Base-by-base conservation (phyloP, 1,139 yeast genomes). In the Hanseniaspora gamundiae region DNA sequence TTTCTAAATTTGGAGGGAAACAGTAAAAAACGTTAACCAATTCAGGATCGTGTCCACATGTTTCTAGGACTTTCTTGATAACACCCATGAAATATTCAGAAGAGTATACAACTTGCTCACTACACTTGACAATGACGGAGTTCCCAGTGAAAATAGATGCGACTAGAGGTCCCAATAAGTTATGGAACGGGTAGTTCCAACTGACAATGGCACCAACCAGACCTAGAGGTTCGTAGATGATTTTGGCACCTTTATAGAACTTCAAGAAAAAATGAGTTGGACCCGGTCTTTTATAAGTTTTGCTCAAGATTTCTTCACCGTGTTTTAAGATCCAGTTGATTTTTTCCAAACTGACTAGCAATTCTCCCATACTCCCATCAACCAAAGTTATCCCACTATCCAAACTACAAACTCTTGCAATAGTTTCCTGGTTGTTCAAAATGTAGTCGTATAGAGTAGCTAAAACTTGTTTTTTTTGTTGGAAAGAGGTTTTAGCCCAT, bases 121-220 rank as follows among this genome's bases (percentile, higher is more conserved):
- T 84, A 63, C 98, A 88, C 61, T 91, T 91, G 43, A 91, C 79
- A 5, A 91, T 78, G 44, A 87, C 79, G 11, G 91, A 88, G 60
- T 91, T 88, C 7, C 98, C 98, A 4, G 95, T 76, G 59, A 87
- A 85, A 24, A 91, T 64, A 1, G 93, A 76, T 1, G 96, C 94
- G 48, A 88, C 78, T 1, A 88, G 69, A 1, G 98, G 98, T 2
- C 96, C 96, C 73, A 91, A 68, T 44, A 88, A 66, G 61, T 91
- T 91, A 60, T 91, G 97, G 62, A 81, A 80, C 1, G 98, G 97
- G 58, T 91, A 91, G 58, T 91, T 91, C 98, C 98, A 91, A 4
- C 95, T 85, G 2, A 91, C 86, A 51, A 91, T 69, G 0, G 97
- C 94, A 4, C 94, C 74, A 17, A 91, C 93, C 2, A 88, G 94